Percentiles rank a stretch among this genome's conserved stretches.
Conservation (phyloP, 257 asterid genomes). For the Solanum virginianum region DNA sequence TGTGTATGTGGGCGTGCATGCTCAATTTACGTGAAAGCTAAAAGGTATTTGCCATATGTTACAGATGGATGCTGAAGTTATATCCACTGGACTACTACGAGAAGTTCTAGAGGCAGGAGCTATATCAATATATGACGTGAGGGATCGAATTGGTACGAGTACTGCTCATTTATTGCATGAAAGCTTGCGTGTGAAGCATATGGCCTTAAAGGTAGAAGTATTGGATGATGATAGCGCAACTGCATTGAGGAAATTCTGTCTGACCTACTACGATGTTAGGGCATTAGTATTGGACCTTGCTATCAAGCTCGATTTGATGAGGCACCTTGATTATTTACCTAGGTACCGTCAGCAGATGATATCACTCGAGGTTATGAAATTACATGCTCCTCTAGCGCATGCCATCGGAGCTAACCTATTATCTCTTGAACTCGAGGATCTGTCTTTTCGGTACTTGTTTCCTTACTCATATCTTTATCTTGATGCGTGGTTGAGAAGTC, state of each 20-base stretch:
- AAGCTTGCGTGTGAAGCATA: slow-evolving; percentile 56
- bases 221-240: slow-evolving; percentile 61
- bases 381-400: slow-evolving; percentile 89
- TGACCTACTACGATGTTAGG: slow-evolving; percentile 75
- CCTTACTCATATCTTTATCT: slow-evolving; percentile 74
- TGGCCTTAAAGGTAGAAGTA: slow-evolving; percentile 49
- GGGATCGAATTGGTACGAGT: slow-evolving; percentile 44
- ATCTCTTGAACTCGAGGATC: slow-evolving; percentile 80
- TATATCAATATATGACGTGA: slow-evolving; percentile 45
- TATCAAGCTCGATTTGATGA: slow-evolving; percentile 75
- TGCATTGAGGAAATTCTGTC: slow-evolving; percentile 72
- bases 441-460: slow-evolving; percentile 71
- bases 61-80: slow-evolving; percentile 96
- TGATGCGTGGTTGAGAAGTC: slow-evolving; percentile 80
- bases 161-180: slow-evolving; percentile 84
- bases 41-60: not conserved
- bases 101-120: slow-evolving; percentile 59
- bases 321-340: slow-evolving; percentile 71
- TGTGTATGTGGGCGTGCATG: not conserved
- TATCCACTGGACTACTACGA: slow-evolving; percentile 69
- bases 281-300: slow-evolving; percentile 76
- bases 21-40: not conserved
- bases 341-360: slow-evolving; percentile 71
- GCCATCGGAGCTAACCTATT: slow-evolving; percentile 54
- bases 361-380: slow-evolving; percentile 72